Evolutionary conservation across 2,329 filamentous ascomycete species (phyloP).

Genomic region (Penicillium paneum): DNA sequence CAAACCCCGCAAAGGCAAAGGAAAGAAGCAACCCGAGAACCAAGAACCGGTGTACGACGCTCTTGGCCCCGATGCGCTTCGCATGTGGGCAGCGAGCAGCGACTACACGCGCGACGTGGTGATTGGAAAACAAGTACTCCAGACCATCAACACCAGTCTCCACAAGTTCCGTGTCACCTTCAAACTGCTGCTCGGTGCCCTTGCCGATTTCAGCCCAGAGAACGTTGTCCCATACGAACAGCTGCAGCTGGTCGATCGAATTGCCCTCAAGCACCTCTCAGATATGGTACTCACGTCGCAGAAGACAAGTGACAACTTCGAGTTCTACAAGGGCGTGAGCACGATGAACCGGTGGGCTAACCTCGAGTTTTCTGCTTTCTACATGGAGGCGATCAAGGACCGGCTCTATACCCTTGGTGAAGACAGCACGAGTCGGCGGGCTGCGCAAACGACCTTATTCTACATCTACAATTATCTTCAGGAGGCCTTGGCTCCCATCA

Average conservation of each 20-base stretch:
- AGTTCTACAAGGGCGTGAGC: slow-evolving; percentile 76
- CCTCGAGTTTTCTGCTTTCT: slow-evolving; percentile 84
- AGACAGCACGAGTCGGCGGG: slow-evolving; percentile 57
- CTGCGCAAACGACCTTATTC: slow-evolving; percentile 56
- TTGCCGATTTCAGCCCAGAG: slow-evolving; percentile 55
- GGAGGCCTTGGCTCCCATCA: slow-evolving; percentile 75
- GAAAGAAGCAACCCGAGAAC: slow-evolving; percentile 40
- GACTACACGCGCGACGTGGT: slow-evolving; percentile 88
- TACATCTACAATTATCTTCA: slow-evolving; percentile 69
- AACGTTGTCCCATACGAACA: slow-evolving; percentile 41
- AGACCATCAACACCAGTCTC: slow-evolving; percentile 70
- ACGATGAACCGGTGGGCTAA: slow-evolving; percentile 77
- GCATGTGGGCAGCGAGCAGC: slow-evolving; percentile 86
- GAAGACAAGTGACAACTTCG: slow-evolving; percentile 64
- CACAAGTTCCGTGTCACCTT: slow-evolving; percentile 86
- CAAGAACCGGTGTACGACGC: slow-evolving; percentile 56
- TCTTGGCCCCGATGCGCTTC: slow-evolving; percentile 80
- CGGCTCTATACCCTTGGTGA: slow-evolving; percentile 79
- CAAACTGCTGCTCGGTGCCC: slow-evolving; percentile 82
- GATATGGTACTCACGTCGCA: slow-evolving; percentile 64
- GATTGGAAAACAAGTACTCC: slow-evolving; percentile 73
- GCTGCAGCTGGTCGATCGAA: slow-evolving; percentile 63
- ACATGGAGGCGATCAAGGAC: slow-evolving; percentile 90
- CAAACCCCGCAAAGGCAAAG: slow-evolving; percentile 60
- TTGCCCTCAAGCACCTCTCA: slow-evolving; percentile 72